Conservation (phyloP, 257 asterid genomes). For the Verbena officinalis region DNA sequence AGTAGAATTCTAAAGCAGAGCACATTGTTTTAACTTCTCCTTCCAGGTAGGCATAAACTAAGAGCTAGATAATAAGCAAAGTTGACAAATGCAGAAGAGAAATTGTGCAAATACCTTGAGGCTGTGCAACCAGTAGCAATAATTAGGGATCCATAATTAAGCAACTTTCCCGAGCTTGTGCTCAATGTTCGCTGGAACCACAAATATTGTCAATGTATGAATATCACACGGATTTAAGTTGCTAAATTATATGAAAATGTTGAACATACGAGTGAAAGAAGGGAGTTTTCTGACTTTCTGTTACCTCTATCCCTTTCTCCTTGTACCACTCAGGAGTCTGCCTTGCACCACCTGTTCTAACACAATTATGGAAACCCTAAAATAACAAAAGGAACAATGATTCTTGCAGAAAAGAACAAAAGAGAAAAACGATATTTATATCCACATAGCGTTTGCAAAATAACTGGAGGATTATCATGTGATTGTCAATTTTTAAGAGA, state of each 20-base stretch:
- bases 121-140: conserved; percentile 43
- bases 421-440: no score
- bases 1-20: neutral
- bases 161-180: conserved; percentile 39
- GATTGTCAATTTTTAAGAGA: conserved; percentile 5
- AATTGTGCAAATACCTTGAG: conserved; percentile 27
- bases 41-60: conserved; percentile 7
- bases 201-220: neutral
- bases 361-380: conserved; percentile 98
- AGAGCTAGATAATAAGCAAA: neutral
- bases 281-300: neutral
- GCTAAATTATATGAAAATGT: neutral
- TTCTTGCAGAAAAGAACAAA: conserved; percentile 11
- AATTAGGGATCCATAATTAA: conserved; percentile 40
- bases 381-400: conserved; percentile 30
- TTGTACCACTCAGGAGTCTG: conserved; percentile 99
- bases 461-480: conserved; percentile 3
- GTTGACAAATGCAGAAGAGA: neutral
- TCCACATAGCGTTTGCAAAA: neutral
- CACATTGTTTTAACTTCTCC: no score
- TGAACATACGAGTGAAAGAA: conserved; percentile 16
- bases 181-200: conserved; percentile 29
- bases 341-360: conserved; percentile 88
- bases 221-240: conserved; percentile 9
- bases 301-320: conserved; percentile 96